Evolutionary conservation across 768 basidiomycete genomes (phyloP).

Genomic region (Russula griseocarnosa): DNA sequence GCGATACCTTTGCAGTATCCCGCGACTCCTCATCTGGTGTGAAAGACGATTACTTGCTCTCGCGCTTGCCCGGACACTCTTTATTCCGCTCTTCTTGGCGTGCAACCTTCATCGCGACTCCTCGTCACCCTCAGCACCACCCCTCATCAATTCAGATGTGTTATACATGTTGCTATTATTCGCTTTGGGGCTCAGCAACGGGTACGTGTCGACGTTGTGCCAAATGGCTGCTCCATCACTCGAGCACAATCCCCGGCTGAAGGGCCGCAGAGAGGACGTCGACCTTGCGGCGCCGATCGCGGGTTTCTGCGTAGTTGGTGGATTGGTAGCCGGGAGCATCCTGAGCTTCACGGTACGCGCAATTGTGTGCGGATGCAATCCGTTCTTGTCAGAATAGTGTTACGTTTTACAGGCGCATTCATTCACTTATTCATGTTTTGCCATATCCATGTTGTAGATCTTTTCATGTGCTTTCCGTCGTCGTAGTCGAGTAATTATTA

Average conservation of each 20-base stretch:
- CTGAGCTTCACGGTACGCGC: constrained; percentile 76
- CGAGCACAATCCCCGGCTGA: constrained; percentile 69
- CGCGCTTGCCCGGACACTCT: constrained; percentile 68
- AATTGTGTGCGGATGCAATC: constrained; percentile 67
- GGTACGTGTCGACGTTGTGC: constrained; percentile 71
- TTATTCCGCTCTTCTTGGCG: constrained; percentile 82
- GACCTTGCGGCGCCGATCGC: constrained; percentile 81
- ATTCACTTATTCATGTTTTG: not conserved
- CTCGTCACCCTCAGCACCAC: constrained; percentile 30
- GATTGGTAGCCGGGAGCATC: constrained; percentile 70
- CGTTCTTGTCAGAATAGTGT: constrained; percentile 43
- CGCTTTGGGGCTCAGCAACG: constrained; percentile 73
- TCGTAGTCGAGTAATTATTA: not conserved
- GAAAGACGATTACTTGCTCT: constrained; percentile 56
- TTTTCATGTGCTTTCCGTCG: not conserved
- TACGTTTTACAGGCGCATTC: not conserved
- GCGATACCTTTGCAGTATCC: constrained; percentile 63
- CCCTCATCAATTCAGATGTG: constrained; percentile 69
- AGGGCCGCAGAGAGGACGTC: constrained; percentile 69
- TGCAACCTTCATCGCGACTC: constrained; percentile 69
- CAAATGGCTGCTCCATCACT: constrained; percentile 83
- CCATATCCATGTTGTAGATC: not conserved
- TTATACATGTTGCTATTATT: constrained; percentile 72
- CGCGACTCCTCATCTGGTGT: constrained; percentile 64
- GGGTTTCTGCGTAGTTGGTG: constrained; percentile 73